Base-by-base conservation (phyloP, 2,329 filamentous ascomycete species). In the Arthroderma sp. region DNA sequence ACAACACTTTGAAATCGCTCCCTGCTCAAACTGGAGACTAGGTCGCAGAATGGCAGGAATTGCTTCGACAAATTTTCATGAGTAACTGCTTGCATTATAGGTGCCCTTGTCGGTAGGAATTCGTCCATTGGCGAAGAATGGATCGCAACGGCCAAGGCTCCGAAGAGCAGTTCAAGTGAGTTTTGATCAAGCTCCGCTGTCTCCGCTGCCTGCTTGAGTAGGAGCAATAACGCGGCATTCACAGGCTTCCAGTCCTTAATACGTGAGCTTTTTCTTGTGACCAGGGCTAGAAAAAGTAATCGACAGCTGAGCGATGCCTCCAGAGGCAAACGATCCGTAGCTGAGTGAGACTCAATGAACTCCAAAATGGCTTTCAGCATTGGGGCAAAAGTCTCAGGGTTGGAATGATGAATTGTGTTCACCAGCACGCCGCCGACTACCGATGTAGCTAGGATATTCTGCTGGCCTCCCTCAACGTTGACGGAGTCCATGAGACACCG, bases 11-110 rank as follows among this genome's bases (percentile, higher is more conserved):
- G 75, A 57, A 96, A 98, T 34, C 84, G 75, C 43, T 81, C 75
- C 1, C 73, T 60, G 38, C 87, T 80, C 32, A 93, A 69, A 44
- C 85, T 75, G 0, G 85, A 81, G 53, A 91, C 80, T 43, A 85
- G 80, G 9, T 81, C 81, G 62, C 86, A 95, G 61, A 96, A 94
- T 0, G 80, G 74, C 37, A 96, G 73, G 60, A 94, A 96, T 68
- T 80, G 81, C 42, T 65, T 65, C 55, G 81, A 76, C 55, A 88
- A 73, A 1, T 73, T 72, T 38, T 82, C 77, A 42, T 74, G 74
- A 3, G 76, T 78, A 40, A 94, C 66, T 3, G 69, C 67, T 31
- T 81, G 77, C 58, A 77, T 75, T 38, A 94, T 71, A 3, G 76
- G 64, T 10, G 76, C 73, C 46, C 88, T 74, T 33, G 77, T 74